phyloP scores from a whole-genome alignment of 306 rosid species.

The Citrullus amarus region DNA sequence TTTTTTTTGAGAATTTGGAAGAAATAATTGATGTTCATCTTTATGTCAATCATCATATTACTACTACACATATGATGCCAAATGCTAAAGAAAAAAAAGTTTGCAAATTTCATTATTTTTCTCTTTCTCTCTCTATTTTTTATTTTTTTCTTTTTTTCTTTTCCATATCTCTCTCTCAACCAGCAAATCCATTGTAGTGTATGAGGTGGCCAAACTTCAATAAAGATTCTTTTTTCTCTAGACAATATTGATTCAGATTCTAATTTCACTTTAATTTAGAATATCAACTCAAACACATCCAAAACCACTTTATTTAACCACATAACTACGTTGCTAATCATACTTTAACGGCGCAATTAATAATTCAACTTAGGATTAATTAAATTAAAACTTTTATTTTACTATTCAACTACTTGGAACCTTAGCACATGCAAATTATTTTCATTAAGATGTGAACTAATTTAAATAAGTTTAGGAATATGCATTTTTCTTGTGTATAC shows the following conservation, averaged over 20 bases:
- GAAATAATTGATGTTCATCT: not conserved
- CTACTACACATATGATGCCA: not conserved
- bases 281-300: not conserved
- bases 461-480: not conserved
- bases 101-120: not conserved
- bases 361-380: conserved; percentile 12
- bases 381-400: conserved; percentile 7
- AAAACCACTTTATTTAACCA: not conserved
- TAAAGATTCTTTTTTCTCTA: not conserved
- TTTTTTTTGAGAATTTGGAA: not conserved
- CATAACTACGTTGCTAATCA: not conserved
- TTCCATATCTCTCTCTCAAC: not conserved
- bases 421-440: conserved; percentile 31
- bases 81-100: not conserved
- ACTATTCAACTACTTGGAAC: conserved; percentile 22
- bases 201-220: not conserved
- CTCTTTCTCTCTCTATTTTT: not conserved
- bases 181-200: not conserved
- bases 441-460: not conserved
- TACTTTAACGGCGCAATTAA: not conserved
- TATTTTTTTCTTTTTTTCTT: no score
- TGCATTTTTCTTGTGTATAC: not conserved
- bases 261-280: not conserved
- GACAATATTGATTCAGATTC: not conserved
- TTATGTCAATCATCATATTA: conserved; percentile 3